phyloP scores from a whole-genome alignment of 148 eudicot species.

The Tetragonia tetragonoides region DNA sequence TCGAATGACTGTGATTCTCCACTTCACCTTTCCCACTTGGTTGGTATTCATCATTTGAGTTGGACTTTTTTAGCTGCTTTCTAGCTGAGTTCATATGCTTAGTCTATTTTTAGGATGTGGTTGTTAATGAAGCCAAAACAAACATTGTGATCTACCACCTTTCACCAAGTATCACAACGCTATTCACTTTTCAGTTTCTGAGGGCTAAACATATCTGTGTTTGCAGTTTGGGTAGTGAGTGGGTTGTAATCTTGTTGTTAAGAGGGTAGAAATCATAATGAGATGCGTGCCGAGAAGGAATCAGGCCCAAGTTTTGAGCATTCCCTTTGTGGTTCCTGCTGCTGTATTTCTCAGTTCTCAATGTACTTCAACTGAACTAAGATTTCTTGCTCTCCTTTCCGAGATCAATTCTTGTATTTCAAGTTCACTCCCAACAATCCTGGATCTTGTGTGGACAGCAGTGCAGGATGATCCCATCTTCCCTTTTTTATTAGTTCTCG shows the following conservation, averaged over 20 bases:
- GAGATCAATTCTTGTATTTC: not conserved
- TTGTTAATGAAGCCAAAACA: not conserved
- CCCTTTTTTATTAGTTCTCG: too few species aligned
- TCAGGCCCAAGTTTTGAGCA: not conserved
- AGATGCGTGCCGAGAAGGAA: not conserved
- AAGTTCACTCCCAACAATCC: too few species aligned
- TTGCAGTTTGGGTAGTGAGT: not conserved
- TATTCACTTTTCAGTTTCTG: not conserved
- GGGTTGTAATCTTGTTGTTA: not conserved
- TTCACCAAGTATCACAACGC: not conserved
- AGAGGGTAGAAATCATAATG: not conserved
- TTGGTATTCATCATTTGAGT: not conserved
- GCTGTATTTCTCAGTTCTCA: not conserved
- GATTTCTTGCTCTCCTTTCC: not conserved
- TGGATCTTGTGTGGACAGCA: too few species aligned
- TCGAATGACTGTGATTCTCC: not conserved
- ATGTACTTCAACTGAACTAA: not conserved
- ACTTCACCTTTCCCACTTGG: not conserved
- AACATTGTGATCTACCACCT: not conserved
- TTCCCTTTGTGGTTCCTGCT: not conserved
- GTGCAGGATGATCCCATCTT: too few species aligned
- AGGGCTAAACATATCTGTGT: not conserved
- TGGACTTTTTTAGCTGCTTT: not conserved
- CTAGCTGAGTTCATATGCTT: not conserved
- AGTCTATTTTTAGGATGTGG: not conserved